Conservation (phyloP, 176 grass and related monocot genomes). For the Luzula sylvatica region DNA sequence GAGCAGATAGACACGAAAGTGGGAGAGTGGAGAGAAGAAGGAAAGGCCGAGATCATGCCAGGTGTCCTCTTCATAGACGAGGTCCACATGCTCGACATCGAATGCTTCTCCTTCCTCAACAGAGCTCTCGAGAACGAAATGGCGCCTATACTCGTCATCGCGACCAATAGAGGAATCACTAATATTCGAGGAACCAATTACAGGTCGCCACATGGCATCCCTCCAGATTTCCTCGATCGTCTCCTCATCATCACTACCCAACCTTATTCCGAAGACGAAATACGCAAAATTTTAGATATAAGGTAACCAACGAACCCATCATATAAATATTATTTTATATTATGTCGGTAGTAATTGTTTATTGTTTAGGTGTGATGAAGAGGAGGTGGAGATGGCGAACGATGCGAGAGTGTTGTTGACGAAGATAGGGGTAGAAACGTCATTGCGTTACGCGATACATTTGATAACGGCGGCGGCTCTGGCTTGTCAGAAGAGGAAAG, state of each 20-base stretch:
- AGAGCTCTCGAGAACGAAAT: conserved; percentile 80
- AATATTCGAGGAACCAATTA: conserved; percentile 84
- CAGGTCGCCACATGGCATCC: conserved; percentile 68
- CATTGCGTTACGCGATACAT: conserved; percentile 75
- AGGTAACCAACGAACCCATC: conserved; percentile 9
- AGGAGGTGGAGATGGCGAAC: conserved; percentile 76
- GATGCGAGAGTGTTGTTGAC: conserved; percentile 81
- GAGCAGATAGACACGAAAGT: conserved; percentile 93
- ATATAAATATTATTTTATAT: no score
- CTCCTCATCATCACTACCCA: conserved; percentile 70
- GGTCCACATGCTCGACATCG: conserved; percentile 95
- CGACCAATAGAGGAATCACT: conserved; percentile 83
- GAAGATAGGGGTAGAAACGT: conserved; percentile 81
- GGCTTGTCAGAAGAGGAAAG: conserved; percentile 75
- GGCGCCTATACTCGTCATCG: conserved; percentile 81
- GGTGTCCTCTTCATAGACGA: conserved; percentile 93
- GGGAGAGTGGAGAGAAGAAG: conserved; percentile 92
- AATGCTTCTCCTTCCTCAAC: conserved; percentile 95
- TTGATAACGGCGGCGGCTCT: conserved; percentile 61
- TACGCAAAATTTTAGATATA: conserved; percentile 71
- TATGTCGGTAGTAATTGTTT: no score
- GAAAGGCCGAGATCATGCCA: conserved; percentile 87
- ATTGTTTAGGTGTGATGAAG: conserved; percentile 35
- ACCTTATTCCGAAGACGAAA: conserved; percentile 54
- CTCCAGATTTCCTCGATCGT: conserved; percentile 72